Evolutionary conservation across 2,329 filamentous ascomycete genomes (phyloP), one percentile per base, ranked within the genome.

Genomic region (Phialophora tarda): DNA sequence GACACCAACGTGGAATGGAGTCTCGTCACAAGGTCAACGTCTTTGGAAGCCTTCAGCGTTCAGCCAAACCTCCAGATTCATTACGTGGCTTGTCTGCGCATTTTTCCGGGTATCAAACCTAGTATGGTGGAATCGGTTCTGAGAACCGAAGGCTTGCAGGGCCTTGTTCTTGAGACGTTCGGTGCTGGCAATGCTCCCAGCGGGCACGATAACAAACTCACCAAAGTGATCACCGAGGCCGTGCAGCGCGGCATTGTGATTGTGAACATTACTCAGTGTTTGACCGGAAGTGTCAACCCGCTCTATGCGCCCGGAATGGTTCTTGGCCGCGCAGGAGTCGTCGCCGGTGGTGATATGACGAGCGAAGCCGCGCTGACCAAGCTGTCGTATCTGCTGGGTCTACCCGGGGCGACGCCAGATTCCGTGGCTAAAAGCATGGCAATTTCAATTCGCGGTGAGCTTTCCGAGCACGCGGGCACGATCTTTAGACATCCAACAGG

Each of bases 21-120:
- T 30, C 83, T 91, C 21, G 89, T 96, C 41, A 84, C 90, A 56
- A 86, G 91, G 17, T 91, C 92, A 6, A 92, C 87, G 1, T 84
- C 83, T 62, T 88, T 96, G 71, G 86, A 90, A 71, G 87, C 89
- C 65, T 93, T 96, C 79, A 83, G 83, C 68, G 86, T 95, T 69
- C 88, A 90, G 68, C 88, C 88, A 21, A 88, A 89, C 72, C 85
- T 95, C 44, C 90, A 95, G 76, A 96, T 91, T 11, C 88, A 90
- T n/a, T 91, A 96, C 76, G 93, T 97, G 48, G 92, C 93, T 23
- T 95, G 92, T 76, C 82, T 97, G 73, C 89, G 93, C 64, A 90
- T 97, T 69, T 97, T 97, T 78, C 93, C 93, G 0, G 93, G 93
- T 34, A 96, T 97, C 79, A 91, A 91, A 77, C 91, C 93, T n/a